Evolutionary conservation across 208 protist species (phyloP), one percentile per base, ranked within the genome.

Genomic region (Crithidia thermophila): DNA sequence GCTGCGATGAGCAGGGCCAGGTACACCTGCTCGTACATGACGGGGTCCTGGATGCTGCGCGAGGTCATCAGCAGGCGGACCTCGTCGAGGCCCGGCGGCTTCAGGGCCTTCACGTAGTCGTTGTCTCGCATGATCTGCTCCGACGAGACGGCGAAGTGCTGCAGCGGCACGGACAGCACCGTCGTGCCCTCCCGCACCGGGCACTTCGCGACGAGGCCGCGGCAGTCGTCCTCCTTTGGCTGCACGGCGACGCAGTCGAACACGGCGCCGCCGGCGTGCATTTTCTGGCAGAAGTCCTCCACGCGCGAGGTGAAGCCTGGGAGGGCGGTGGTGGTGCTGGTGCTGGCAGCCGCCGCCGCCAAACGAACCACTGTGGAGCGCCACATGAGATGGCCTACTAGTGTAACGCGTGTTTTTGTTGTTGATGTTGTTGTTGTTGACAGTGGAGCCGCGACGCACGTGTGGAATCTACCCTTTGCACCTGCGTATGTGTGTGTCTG

Each of bases 11-110:
- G 72, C 30, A 94, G 72, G 4, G 88, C 84, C 21, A 94, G 63
- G 65, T 87, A 67, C 30, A 94, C 55, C 64, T 94, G 84, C 60
- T 94, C 82, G 72, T 79, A 82, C 62, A 94, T 69, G 0, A 89
- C 81, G 5, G 85, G 79, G 45, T 94, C 88, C 31, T 75, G 73
- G 18, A 94, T 81, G 42, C 82, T 87, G 45, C 72, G 78, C 14
- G 85, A 34, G 13, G 51, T 79, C 80, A 94, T 77, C 20, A 86
- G 42, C 0, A 75, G 72, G 0, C 73, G 66, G 31, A 94, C 81
- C 42, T 75, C 78, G 28, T 89, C 78, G 2, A 89, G 62, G 23
- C 61, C 76, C 4, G 88, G 88, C n/a, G 84, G 75, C 36, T 61
- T 20, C 39, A 75, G 37, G 0, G 40, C 57, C n/a, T 57, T 69